Evolutionary conservation across 2,329 filamentous ascomycete genomes (phyloP).

Genomic region (Aspergillus fructus): DNA sequence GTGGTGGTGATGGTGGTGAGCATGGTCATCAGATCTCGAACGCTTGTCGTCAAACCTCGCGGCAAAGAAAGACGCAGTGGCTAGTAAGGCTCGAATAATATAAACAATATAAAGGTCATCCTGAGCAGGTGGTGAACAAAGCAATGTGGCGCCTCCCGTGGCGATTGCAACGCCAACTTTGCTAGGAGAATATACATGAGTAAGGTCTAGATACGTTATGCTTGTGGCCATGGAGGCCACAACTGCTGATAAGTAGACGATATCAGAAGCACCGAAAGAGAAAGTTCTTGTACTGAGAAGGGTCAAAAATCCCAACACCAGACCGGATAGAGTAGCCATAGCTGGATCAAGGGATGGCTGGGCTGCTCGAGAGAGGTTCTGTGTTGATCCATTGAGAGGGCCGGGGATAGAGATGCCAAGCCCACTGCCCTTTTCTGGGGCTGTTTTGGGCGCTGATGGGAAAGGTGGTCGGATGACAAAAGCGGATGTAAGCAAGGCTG

Average conservation of each 20-base stretch:
- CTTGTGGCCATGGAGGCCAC: constrained; percentile 27
- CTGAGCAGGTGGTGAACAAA: constrained; percentile 29
- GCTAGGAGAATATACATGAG: constrained; percentile 26
- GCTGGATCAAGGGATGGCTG: constrained; percentile 26
- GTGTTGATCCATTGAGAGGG: neutral
- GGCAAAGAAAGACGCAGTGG: constrained; percentile 31
- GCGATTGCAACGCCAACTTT: constrained; percentile 34
- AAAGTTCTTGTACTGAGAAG: constrained; percentile 23
- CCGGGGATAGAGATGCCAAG: constrained; percentile 20
- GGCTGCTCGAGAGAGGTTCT: constrained; percentile 14
- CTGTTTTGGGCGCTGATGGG: constrained; percentile 6
- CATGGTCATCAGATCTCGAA: constrained; percentile 25
- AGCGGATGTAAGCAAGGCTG: constrained; percentile 47
- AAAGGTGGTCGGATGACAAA: constrained; percentile 53
- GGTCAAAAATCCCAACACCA: constrained; percentile 24
- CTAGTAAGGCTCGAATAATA: constrained; percentile 27
- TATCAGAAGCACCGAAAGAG: constrained; percentile 22
- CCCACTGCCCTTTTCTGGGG: constrained; percentile 21
- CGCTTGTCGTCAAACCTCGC: constrained; percentile 34
- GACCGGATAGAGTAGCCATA: constrained; percentile 29
- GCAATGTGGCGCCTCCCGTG: constrained; percentile 27
- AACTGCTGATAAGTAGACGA: constrained; percentile 23
- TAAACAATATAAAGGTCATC: constrained; percentile 29
- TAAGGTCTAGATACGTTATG: constrained; percentile 25
- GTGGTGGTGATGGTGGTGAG: constrained; percentile 33